Evolutionary conservation across 352 stramenopile species (phyloP).

Genomic region (Globisporangium radiosum): DNA sequence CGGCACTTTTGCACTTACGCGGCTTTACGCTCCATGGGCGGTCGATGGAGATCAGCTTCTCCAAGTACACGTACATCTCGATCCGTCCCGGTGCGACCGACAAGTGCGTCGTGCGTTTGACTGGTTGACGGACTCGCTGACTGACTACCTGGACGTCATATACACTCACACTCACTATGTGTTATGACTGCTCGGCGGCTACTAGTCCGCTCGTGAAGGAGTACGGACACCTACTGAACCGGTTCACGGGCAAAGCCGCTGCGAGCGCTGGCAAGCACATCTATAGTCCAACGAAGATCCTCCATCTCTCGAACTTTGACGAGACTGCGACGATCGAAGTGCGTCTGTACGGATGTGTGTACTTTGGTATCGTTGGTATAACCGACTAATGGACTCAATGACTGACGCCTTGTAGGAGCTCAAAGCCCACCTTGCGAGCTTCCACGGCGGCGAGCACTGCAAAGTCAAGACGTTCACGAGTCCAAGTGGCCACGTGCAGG

Average conservation of each 20-base stretch:
- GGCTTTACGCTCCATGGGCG: conserved; percentile 44
- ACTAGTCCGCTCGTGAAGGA: conserved; percentile 25
- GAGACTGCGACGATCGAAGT: conserved; percentile 26
- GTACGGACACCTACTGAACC: conserved; percentile 41
- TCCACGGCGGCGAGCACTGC: conserved; percentile 31
- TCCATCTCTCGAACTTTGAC: conserved; percentile 61
- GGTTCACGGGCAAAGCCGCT: conserved; percentile 56
- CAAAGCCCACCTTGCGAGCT: conserved; percentile 25
- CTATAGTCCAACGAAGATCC: conserved; percentile 58
- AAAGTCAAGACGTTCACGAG: conserved; percentile 45
- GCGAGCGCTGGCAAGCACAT: conserved; percentile 49
- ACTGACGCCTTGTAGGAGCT: conserved; percentile 19
- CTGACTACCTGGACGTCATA: too few species aligned
- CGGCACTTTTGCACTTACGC: conserved; percentile 42
- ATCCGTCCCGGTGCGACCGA: conserved; percentile 17
- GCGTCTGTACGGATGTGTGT: not conserved
- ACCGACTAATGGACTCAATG: too few species aligned
- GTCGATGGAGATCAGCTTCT: conserved; percentile 59
- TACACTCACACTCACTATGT: too few species aligned
- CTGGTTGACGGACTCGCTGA: too few species aligned
- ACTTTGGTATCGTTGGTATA: too few species aligned
- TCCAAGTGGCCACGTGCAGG: conserved; percentile 39
- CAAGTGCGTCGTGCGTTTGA: conserved; percentile 1
- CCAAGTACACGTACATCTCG: conserved; percentile 48
- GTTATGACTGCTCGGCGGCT: too few species aligned